Percentiles rank a stretch among this genome's conserved stretches.
These are phyloP conservation scores for Tylopilus sp. DNA, from an alignment of 1,284 basidiomycete species.

Conservation along the genomic window DNA sequence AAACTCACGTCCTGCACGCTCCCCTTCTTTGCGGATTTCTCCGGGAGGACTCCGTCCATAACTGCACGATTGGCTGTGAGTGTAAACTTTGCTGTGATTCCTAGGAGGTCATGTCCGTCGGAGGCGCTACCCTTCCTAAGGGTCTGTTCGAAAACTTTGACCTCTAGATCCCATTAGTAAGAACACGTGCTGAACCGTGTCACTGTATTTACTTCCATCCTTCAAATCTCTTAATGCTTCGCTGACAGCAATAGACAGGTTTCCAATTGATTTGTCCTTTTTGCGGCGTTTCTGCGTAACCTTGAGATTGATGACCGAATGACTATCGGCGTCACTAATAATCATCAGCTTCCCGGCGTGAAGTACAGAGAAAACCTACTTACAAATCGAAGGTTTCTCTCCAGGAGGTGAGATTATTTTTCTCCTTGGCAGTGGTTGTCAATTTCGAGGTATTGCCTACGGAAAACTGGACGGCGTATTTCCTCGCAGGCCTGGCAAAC, in stretches of 20 bases:
- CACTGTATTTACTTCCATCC: not conserved
- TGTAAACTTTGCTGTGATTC: too few relatives aligned
- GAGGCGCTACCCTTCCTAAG: too few relatives aligned
- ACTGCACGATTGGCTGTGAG: too few relatives aligned
- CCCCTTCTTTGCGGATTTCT: too few relatives aligned
- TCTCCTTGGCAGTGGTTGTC: not conserved
- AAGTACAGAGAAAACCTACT: too few relatives aligned
- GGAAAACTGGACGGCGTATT: not conserved
- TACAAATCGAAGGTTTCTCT: not conserved
- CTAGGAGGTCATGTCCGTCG: too few relatives aligned
- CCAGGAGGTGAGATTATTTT: not conserved
- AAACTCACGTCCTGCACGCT: too few relatives aligned
- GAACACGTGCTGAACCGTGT: too few relatives aligned
- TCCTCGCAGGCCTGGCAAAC: too few relatives aligned
- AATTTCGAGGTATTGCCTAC: not conserved
- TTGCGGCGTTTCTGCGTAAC: conserved; percentile 4
- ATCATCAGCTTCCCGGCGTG: not conserved
- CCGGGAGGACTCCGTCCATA: too few relatives aligned
- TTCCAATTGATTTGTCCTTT: not conserved
- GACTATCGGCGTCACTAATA: conserved; percentile 10
- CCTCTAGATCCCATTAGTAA: too few relatives aligned
- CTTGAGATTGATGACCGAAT: not conserved
- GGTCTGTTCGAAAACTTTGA: too few relatives aligned
- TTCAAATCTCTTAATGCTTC: not conserved
- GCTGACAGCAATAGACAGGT: not conserved